Evolutionary conservation across 495 filamentous ascomycete genomes (phyloP).

Genomic region (Aspergillus asperescens): DNA sequence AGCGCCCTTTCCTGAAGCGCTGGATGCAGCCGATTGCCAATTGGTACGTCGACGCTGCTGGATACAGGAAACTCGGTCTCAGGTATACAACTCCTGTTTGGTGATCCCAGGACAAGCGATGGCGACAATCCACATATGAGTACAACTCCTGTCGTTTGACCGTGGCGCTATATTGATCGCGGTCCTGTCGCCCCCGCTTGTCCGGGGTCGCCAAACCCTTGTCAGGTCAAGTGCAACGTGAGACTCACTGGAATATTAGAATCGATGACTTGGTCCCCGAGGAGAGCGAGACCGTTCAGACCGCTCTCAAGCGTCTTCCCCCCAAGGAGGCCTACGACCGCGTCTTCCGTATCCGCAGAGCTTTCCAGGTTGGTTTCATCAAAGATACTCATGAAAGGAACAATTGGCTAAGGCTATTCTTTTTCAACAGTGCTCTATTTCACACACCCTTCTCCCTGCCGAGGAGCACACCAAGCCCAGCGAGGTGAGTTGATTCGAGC

Average conservation of each 20-base stretch:
- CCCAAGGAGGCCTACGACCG: slow-evolving; percentile 92
- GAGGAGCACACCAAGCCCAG: slow-evolving; percentile 72
- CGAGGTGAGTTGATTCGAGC: slow-evolving; percentile 48
- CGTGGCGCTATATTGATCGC: not conserved
- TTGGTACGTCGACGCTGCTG: slow-evolving; percentile 80
- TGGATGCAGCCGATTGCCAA: slow-evolving; percentile 71
- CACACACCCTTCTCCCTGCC: slow-evolving; percentile 82
- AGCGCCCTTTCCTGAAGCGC: slow-evolving; percentile 77
- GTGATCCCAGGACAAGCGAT: slow-evolving; percentile 1
- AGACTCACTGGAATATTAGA: slow-evolving; percentile 42
- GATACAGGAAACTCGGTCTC: slow-evolving; percentile 90
- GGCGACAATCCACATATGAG: not conserved
- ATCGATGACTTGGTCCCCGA: slow-evolving; percentile 90
- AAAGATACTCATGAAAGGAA: not conserved
- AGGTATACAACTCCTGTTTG: slow-evolving; percentile 51
- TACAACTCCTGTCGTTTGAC: not conserved
- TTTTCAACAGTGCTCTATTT: slow-evolving; percentile 60
- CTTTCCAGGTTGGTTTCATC: slow-evolving; percentile 67
- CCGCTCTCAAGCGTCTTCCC: slow-evolving; percentile 83
- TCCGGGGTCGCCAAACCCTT: slow-evolving; percentile 21
- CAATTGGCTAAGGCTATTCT: slow-evolving; percentile 24
- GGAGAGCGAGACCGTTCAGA: slow-evolving; percentile 77
- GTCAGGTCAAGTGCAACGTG: not conserved
- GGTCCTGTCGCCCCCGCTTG: slow-evolving; percentile 6
- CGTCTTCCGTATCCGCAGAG: slow-evolving; percentile 90